Conservation (phyloP, 345 rosid species). For the Xanthoceras sorbifolium region DNA sequence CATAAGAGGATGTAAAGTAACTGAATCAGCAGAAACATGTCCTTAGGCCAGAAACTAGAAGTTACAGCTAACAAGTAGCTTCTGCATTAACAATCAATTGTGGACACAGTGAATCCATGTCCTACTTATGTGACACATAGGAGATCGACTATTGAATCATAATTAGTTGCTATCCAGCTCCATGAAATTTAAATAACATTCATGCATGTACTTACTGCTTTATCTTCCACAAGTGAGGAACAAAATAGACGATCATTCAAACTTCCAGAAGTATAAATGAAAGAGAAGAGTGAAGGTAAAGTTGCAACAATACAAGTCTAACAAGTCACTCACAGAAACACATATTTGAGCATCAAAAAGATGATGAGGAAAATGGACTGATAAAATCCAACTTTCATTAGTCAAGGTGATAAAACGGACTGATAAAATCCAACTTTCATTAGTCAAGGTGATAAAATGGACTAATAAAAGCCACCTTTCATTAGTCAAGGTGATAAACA, state of each 20-base stretch:
- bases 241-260: neutral
- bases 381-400: neutral
- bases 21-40: neutral
- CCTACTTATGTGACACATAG: neutral
- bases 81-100: neutral
- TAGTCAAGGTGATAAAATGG: too few relatives aligned
- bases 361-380: neutral
- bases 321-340: neutral
- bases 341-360: neutral
- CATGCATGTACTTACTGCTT: neutral
- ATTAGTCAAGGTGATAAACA: neutral
- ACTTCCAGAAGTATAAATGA: neutral
- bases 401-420: too few relatives aligned
- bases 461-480: neutral
- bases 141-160: neutral
- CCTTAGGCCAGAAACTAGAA: slow-evolving; percentile 1
- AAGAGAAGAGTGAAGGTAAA: neutral
- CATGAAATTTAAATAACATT: neutral
- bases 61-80: neutral
- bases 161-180: neutral
- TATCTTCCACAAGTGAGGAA: neutral
- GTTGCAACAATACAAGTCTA: neutral
- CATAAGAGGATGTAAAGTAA: slow-evolving; percentile 8
- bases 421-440: neutral
- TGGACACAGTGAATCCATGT: neutral